Base-by-base conservation (phyloP, 768 basidiomycete genomes). In the Boletus patriciae region DNA sequence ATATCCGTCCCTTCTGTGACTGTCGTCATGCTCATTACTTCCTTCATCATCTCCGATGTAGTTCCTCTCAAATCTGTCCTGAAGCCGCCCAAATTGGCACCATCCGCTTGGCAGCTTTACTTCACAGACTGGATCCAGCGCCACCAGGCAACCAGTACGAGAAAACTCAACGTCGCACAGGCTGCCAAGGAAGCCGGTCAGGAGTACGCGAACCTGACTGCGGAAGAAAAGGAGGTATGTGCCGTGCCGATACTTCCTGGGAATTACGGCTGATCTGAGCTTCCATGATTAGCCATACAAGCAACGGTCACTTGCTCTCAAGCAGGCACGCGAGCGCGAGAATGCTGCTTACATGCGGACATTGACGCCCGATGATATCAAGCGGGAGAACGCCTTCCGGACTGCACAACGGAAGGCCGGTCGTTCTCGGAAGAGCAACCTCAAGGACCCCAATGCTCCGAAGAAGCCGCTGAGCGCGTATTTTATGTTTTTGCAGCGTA, bases 401-500 rank as follows among this genome's bases (percentile, higher is more conserved):
- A 86, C 94, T 40, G 92, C 92, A 31, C 94, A 96, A 74, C 86
- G 94, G 57, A 93, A 92, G 74, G 89, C 91, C 16, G 94, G 94
- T 60, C 94, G 93, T 73, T 94, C 90, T 38, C 82, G 92, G 60
- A 92, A 89, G 81, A 88, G 88, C 62, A 97, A 97, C 70, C 90
- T 97, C 74, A 96, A 95, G 77, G 94, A 97, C 70, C 94, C 94
- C 34, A 96, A 97, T 68, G 94, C 93, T 9, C 94, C 94, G 4
- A 95, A 94, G 84, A 96, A 96, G 69, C 94, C 94, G 7, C 83
- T 96, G 43, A 88, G 86, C 68, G 93, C 94, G 0, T 97, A 96
- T 67, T 96, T 97, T 62, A 90, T 95, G 86, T 97, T 94, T 78
- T 72, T 96, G 61, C 93, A 94, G 70, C 84, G 87, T 44, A 97